Evolutionary conservation across 2,329 filamentous ascomycete species (phyloP), one percentile per base, ranked within the genome.

Genomic region (Seiridium unicorne): DNA sequence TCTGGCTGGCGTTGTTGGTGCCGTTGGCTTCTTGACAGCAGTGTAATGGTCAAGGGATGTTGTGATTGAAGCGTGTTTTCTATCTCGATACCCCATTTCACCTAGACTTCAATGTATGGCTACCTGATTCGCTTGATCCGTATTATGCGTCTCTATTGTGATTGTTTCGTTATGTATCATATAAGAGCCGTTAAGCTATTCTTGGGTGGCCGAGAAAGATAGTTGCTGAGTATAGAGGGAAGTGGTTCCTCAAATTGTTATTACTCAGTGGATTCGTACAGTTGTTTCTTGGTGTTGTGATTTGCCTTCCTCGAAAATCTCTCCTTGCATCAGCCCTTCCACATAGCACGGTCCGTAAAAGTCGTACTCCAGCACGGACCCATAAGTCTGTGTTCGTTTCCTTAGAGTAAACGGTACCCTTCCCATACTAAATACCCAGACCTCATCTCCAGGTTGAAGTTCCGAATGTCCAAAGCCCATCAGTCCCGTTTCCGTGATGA

Each of bases 301-400:
- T n/a, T 10, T 48, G 8, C 8, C 46, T 18, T 48, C 46, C 18
- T 48, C 46, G 18, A 18, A n/a, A 48, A 18, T 7, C 26, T 57
- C 55, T 32, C 55, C 55, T 3, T 46, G 46, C 55, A 57, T 57
- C 13, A 57, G 46, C 44, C 55, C 55, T 36, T 48, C 10, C 3
- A 57, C 44, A n/a, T 57, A 46, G 34, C 55, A 57, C 42, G 55
- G 31, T 5, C 42, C 55, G 40, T 46, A 44, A n/a, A 48, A 57
- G 8, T 57, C 55, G 46, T 57, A 48, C 9, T 57, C 55, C n/a
- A 34, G 32, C 3, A 13, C 38, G 26, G 35, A 13, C 26, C 9
- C 8, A 10, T 38, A n/a, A 10, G 10, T 55, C 6, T 3, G 32
- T n/a, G 11, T 18, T 31, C 9, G 51, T 13, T 6, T 18, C 6